Evolutionary conservation across 73 alveolate genomes (phyloP).

Genomic region (Symbiodinium natans): DNA sequence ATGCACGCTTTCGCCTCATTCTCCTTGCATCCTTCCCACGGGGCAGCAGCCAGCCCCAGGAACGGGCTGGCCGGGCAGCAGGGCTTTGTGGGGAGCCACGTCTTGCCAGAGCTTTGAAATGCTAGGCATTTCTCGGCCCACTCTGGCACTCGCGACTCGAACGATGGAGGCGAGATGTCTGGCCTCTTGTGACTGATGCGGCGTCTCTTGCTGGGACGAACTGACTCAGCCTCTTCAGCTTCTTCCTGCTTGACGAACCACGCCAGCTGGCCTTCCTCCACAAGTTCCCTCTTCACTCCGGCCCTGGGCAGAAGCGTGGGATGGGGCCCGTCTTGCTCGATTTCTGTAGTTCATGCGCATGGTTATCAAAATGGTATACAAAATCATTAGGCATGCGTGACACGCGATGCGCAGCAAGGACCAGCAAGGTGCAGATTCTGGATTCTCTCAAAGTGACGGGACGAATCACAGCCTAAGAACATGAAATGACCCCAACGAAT

Average conservation of each 20-base stretch:
- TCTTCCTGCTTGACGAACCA: not conserved
- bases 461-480: too few relatives aligned
- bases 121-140: slow-evolving; percentile 3
- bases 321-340: too few relatives aligned
- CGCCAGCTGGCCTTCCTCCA: not conserved
- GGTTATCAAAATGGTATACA: not conserved
- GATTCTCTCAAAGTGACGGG: too few relatives aligned
- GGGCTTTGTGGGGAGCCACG: slow-evolving; percentile 13
- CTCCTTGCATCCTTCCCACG: not conserved
- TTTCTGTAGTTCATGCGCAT: too few relatives aligned
- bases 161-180: not conserved
- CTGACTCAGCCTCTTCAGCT: not conserved
- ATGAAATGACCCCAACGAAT: too few relatives aligned
- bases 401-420: too few relatives aligned
- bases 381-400: too few relatives aligned
- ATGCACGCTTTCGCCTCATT: not conserved
- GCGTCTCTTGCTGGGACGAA: not conserved
- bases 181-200: not conserved
- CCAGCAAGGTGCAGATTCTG: too few relatives aligned
- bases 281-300: not conserved
- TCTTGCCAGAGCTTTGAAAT: not conserved
- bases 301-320: too few relatives aligned
- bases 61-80: slow-evolving; percentile 41
- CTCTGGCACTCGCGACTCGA: not conserved
- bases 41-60: not conserved